A percentile compares a stretch with the other conserved stretches of the same genome.
Evolutionary conservation across 176 grass and related monocot species (phyloP).

Genomic region (Musa beccarii): DNA sequence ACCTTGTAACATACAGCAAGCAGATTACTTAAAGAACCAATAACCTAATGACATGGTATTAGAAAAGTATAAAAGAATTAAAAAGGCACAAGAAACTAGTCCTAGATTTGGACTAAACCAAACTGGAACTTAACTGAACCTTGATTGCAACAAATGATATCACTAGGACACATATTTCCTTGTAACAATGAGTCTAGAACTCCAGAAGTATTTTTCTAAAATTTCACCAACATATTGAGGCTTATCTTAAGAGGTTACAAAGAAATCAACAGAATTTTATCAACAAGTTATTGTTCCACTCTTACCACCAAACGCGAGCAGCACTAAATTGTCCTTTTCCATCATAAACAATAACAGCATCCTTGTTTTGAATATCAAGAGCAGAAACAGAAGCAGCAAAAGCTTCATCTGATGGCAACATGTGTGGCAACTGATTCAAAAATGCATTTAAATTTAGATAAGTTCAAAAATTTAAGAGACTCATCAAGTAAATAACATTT

Average conservation of each 20-base stretch:
- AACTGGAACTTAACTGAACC: too few relatives aligned
- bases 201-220: background rate
- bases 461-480: background rate
- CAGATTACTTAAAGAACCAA: too few relatives aligned
- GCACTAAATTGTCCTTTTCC: conserved; percentile 76
- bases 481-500: too few relatives aligned
- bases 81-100: too few relatives aligned
- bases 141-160: too few relatives aligned
- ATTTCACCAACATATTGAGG: background rate
- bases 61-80: too few relatives aligned
- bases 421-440: conserved; percentile 73
- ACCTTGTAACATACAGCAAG: too few relatives aligned
- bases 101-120: too few relatives aligned
- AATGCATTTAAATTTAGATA: conserved; percentile 6
- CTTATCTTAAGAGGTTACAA: background rate
- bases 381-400: conserved; percentile 64
- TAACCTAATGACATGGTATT: too few relatives aligned
- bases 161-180: too few relatives aligned
- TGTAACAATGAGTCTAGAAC: background rate
- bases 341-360: conserved; percentile 84
- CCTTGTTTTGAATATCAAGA: conserved; percentile 60
- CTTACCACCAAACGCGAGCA: conserved; percentile 93
- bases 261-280: background rate
- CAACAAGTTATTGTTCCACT: background rate
- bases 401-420: conserved; percentile 74